A percentile compares a stretch with the other conserved stretches of the same genome.
Conservation (phyloP, 2,329 filamentous ascomycete species). For the Xylaria sp. region DNA sequence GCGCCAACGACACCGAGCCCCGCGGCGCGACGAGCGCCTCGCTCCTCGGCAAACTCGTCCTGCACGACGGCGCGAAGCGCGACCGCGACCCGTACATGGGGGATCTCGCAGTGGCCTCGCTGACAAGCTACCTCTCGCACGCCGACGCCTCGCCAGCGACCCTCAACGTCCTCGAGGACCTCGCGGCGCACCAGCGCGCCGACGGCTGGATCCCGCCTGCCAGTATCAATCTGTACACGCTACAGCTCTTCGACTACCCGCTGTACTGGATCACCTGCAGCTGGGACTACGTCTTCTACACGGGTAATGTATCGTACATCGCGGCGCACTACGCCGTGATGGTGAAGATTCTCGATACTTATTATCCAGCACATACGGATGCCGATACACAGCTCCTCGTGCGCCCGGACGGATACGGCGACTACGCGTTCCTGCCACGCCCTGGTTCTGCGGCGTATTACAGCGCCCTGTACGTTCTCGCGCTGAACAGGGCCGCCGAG, state of each 20-base stretch:
- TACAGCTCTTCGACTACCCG: constrained; percentile 58
- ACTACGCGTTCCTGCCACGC: constrained; percentile 57
- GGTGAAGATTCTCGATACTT: constrained; percentile 50
- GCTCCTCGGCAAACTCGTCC: constrained; percentile 52
- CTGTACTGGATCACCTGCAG: constrained; percentile 58
- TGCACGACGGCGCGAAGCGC: constrained; percentile 58
- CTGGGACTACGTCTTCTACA: constrained; percentile 57
- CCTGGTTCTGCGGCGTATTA: constrained; percentile 57
- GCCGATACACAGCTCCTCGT: constrained; percentile 47
- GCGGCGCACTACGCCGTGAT: constrained; percentile 50
- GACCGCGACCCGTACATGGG: constrained; percentile 60
- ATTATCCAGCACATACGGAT: constrained; percentile 52
- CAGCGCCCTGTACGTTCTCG: constrained; percentile 56
- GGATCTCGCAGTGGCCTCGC: constrained; percentile 54
- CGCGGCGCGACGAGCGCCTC: constrained; percentile 50
- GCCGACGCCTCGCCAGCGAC: constrained; percentile 45
- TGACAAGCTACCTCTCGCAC: constrained; percentile 56
- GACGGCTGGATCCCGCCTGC: constrained; percentile 62
- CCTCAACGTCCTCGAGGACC: constrained; percentile 55
- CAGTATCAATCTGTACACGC: constrained; percentile 56
- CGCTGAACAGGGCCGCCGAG: constrained; percentile 50
- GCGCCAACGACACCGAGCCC: constrained; percentile 55
- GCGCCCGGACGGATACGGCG: constrained; percentile 53
- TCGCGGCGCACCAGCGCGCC: constrained; percentile 53
- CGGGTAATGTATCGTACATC: constrained; percentile 51